These are phyloP conservation scores for Saccharum spontaneum DNA, from an alignment of 176 grass and related monocot genomes.

Conservation along the genomic window DNA sequence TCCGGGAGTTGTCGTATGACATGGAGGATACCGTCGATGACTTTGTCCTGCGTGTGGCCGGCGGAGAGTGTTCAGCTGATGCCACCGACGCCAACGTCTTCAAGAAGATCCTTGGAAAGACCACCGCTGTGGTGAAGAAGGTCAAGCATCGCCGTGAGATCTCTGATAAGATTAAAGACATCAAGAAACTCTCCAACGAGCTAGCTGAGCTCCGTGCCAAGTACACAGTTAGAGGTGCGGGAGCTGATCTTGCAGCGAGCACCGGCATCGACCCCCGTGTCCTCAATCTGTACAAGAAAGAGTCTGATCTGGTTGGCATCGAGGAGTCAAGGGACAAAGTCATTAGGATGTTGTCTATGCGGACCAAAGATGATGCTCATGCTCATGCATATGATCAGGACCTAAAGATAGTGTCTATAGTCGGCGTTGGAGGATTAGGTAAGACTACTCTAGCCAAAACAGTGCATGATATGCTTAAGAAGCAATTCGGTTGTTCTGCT, in stretches of 20 bases:
- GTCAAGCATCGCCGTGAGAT: neutral
- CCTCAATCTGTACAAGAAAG: neutral
- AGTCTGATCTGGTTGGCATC: neutral
- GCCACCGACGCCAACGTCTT: no score
- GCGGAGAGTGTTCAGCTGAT: no score
- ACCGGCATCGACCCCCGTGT: neutral
- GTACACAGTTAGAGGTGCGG: neutral
- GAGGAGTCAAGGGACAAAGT: neutral
- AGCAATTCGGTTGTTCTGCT: neutral
- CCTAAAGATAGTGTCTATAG: slow-evolving; percentile 1
- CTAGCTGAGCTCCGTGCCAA: neutral
- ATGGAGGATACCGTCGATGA: neutral
- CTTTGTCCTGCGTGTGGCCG: neutral
- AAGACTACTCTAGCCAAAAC: slow-evolving; percentile 17
- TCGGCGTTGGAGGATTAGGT: neutral
- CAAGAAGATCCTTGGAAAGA: no score
- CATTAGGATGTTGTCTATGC: neutral
- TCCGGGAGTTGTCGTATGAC: slow-evolving; percentile 4
- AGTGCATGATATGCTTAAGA: neutral
- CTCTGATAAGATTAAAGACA: neutral
- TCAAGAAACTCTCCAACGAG: neutral
- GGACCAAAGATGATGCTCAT: neutral
- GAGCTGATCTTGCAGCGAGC: neutral
- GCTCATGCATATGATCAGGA: neutral
- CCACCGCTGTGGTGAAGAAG: no score